Evolutionary conservation across 768 basidiomycete genomes (phyloP), one percentile per base, ranked within the genome.

Genomic region (Leccinum ochraceum): DNA sequence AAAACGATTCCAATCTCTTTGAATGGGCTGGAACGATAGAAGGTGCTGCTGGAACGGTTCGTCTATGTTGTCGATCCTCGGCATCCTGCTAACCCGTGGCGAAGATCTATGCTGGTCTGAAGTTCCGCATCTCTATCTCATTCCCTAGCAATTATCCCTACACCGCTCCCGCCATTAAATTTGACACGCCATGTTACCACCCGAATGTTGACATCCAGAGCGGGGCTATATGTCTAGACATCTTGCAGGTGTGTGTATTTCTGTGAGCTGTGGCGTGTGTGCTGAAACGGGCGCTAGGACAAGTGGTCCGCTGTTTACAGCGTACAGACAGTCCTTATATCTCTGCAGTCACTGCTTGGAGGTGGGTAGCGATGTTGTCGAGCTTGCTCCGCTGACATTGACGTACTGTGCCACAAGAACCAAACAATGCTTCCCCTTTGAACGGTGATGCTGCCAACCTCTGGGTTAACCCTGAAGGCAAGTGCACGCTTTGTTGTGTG

Each of bases 271-370:
- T 34, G n/a, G 44, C 20, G 14, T 2, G 51, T 66, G 58, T 58
- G 13, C 60, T 64, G 20, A 65, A 63, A 10, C 49, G 14, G 55
- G 42, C 24, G 39, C 10, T 63, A 93, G 90, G 92, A 94, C 75
- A 92, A 94, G 70, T 95, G 94, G 94, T 92, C 91, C 3, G 93
- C 94, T 7, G 89, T 95, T 1, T 94, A 95, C 74, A 92, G 90
- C 60, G 94, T 95, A 37, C 91, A 94, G 65, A 94, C 92, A 0
- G 90, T 96, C 46, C 82, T 96, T 20, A 77, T 95, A 9, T 95
- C 94, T 13, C 74, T 96, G 58, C 94, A 96, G 70, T 92, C 90
- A 10, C 77, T 96, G 39, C 81, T 96, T 52, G 94, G 94, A 66
- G 93, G 93, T 93, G 67, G 42, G 84, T 75, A n/a, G 2, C 13